Conservation (phyloP, 345 rosid species). For the Geranium brycei region DNA sequence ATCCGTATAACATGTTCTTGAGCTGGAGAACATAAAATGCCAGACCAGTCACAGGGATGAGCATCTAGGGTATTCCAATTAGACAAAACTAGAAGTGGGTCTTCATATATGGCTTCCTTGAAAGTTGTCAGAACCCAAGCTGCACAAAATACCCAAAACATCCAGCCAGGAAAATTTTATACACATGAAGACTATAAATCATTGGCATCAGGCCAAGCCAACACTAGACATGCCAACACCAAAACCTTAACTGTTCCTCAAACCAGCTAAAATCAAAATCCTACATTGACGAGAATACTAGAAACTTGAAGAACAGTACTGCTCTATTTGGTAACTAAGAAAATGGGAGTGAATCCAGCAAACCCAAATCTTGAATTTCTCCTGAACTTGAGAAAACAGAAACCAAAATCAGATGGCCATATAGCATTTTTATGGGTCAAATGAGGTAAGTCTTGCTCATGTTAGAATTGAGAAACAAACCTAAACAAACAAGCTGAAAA, state of each 20-base stretch:
- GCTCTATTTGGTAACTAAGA: constrained; percentile 2
- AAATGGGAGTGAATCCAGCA: neutral
- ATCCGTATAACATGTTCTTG: constrained; percentile 69
- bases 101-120: constrained; percentile 82
- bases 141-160: constrained; percentile 15
- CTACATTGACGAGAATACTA: neutral
- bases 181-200: neutral
- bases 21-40: constrained; percentile 41
- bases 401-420: neutral
- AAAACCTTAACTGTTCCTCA: neutral
- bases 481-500: neutral
- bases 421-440: neutral
- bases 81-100: constrained; percentile 62
- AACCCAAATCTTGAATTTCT: neutral
- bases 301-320: constrained; percentile 3
- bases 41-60: constrained; percentile 83
- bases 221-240: neutral
- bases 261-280: neutral
- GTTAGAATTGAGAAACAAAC: neutral
- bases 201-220: neutral
- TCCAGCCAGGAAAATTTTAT: constrained; percentile 13
- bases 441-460: neutral
- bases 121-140: constrained; percentile 62
- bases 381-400: neutral
- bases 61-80: constrained; percentile 71